These are phyloP conservation scores for Diospyros kaki DNA, from an alignment of 148 eudicot species.

Conservation along the genomic window DNA sequence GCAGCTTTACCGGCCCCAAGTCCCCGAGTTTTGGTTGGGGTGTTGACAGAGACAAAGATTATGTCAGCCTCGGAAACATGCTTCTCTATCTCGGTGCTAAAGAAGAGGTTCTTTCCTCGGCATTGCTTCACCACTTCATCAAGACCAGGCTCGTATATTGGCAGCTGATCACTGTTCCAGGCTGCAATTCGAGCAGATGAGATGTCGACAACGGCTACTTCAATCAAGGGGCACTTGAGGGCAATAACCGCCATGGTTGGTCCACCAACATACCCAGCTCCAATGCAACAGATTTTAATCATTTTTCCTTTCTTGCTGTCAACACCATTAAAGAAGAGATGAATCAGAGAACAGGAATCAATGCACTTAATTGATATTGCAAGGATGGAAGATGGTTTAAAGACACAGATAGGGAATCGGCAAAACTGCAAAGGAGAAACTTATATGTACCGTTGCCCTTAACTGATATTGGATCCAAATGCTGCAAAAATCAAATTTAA, in stretches of 20 bases:
- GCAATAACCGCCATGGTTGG: constrained; percentile 61
- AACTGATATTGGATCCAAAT: not conserved
- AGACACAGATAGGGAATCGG: not conserved
- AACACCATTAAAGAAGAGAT: not conserved
- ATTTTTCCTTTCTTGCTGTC: constrained; percentile 20
- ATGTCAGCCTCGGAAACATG: too few species aligned
- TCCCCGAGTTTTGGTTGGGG: too few species aligned
- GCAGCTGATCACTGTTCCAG: too few species aligned
- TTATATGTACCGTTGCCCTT: not conserved
- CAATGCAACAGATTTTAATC: constrained; percentile 39
- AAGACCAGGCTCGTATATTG: too few species aligned
- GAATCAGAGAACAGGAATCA: not conserved
- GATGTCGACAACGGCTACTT: too few species aligned
- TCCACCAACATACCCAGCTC: too few species aligned
- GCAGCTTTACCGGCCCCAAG: too few species aligned
- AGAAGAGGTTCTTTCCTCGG: too few species aligned
- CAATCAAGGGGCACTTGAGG: constrained; percentile 5
- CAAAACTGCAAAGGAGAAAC: not conserved
- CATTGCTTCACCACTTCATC: too few species aligned
- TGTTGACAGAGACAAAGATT: too few species aligned
- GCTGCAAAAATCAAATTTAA: not conserved
- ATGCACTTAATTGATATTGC: not conserved
- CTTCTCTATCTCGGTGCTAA: too few species aligned
- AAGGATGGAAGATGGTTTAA: not conserved
- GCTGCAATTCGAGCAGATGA: too few species aligned